Conservation (phyloP, 140 eudicot genomes). For the Ambrosia hybrid region DNA sequence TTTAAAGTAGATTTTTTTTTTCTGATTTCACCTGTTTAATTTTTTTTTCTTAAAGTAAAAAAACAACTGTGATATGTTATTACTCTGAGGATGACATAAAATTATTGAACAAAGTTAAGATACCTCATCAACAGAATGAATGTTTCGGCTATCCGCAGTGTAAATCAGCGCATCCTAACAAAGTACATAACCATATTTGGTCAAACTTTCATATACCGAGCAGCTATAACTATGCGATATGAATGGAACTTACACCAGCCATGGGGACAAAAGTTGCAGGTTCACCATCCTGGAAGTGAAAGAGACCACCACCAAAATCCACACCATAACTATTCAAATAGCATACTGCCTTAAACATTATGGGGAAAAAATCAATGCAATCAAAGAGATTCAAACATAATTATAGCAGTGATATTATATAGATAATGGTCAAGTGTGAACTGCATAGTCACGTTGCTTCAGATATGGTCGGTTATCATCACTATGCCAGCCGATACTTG, state of each 20-base stretch:
- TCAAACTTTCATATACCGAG: neutral
- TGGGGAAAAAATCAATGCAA: constrained; percentile 10
- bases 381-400: neutral
- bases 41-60: neutral
- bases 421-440: constrained; percentile 19
- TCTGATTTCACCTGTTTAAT: neutral
- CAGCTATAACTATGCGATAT: neutral
- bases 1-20: neutral
- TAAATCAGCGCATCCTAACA: constrained; percentile 75
- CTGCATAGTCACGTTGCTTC: constrained; percentile 91
- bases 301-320: constrained; percentile 87
- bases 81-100: neutral
- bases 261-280: constrained; percentile 67
- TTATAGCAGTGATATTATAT: neutral
- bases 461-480: constrained; percentile 94
- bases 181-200: constrained; percentile 3
- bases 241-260: constrained; percentile 78
- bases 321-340: constrained; percentile 68
- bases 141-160: constrained; percentile 77
- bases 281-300: constrained; percentile 90
- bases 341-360: constrained; percentile 81
- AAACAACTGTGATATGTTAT: neutral
- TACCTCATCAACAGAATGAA: constrained; percentile 94
- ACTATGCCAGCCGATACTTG: constrained; percentile 99
- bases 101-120: constrained; percentile 9